Percentiles rank a stretch among this genome's conserved stretches.
phyloP scores from a whole-genome alignment of 495 filamentous ascomycete species.

The Cladorrhinum samala region DNA sequence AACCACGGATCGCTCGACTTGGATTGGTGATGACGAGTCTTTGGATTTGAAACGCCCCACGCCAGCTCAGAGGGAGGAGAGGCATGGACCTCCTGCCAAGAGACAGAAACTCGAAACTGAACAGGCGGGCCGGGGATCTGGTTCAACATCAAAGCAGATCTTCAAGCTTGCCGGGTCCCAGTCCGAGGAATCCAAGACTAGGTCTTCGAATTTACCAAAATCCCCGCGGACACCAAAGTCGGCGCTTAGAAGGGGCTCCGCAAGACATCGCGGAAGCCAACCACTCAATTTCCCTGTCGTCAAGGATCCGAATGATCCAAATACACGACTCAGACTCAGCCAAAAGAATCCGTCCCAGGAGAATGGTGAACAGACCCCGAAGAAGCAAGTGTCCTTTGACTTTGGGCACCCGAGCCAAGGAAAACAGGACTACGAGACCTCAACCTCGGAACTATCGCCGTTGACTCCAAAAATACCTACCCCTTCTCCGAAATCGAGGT shows the following conservation, averaged over 20 bases:
- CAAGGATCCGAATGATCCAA: slow-evolving; percentile 66
- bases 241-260: slow-evolving; percentile 8
- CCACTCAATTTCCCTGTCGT: slow-evolving; percentile 65
- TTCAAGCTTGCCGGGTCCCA: background rate
- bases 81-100: background rate
- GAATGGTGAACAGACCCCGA: slow-evolving; percentile 27
- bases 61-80: background rate
- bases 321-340: slow-evolving; percentile 60
- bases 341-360: slow-evolving; percentile 51
- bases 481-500: background rate
- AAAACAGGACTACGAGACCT: slow-evolving; percentile 3
- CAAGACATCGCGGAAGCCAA: slow-evolving; percentile 26
- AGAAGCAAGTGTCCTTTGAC: slow-evolving; percentile 38
- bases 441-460: background rate
- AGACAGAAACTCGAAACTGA: background rate
- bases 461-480: background rate
- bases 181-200: slow-evolving; percentile 1
- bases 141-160: background rate
- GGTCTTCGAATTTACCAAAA: background rate
- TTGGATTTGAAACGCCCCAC: slow-evolving; percentile 6
- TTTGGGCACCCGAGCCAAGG: slow-evolving; percentile 12
- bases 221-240: slow-evolving; percentile 20
- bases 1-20: background rate
- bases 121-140: background rate
- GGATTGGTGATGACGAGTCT: background rate